Percentiles rank a stretch among this genome's conserved stretches.
These are phyloP conservation scores for Aspergillus neotritici DNA, from an alignment of 2,329 filamentous ascomycete species.

Conservation along the genomic window DNA sequence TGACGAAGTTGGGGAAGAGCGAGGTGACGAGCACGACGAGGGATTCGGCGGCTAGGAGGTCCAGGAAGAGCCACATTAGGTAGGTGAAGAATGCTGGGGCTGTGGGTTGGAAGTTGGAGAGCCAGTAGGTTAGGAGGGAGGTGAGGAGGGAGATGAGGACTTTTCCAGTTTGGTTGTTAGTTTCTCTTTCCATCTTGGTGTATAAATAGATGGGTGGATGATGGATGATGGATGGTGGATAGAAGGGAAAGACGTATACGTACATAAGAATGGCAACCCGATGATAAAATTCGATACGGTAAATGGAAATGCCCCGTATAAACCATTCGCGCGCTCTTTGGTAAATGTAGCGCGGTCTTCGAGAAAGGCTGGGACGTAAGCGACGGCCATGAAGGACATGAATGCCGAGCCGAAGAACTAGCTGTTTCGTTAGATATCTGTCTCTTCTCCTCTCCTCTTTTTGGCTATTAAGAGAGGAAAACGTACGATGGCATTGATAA, in stretches of 20 bases:
- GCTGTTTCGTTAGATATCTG: not conserved
- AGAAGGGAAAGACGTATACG: constrained; percentile 9
- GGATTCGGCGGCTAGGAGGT: constrained; percentile 74
- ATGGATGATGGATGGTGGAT: too few relatives aligned
- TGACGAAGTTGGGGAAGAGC: constrained; percentile 72
- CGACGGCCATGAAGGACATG: constrained; percentile 77
- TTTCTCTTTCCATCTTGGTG: not conserved
- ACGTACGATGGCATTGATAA: constrained; percentile 69
- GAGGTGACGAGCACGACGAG: constrained; percentile 71
- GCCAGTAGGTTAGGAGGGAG: constrained; percentile 71
- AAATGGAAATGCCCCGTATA: constrained; percentile 70
- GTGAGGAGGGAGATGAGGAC: constrained; percentile 71
- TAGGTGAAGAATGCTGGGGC: constrained; percentile 66
- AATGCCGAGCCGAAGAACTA: constrained; percentile 66
- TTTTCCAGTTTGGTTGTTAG: constrained; percentile 18
- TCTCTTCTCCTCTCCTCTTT: not conserved
- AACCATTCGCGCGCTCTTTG: constrained; percentile 75
- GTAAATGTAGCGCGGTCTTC: constrained; percentile 68
- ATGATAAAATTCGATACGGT: constrained; percentile 75
- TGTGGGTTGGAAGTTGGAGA: constrained; percentile 65
- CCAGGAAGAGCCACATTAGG: constrained; percentile 80
- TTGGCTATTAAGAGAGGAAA: not conserved
- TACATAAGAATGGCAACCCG: constrained; percentile 70
- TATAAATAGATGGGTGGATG: constrained; percentile 15
- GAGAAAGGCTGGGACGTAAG: constrained; percentile 77